Evolutionary conservation across 352 stramenopile genomes (phyloP).

Genomic region (Globisporangium nunn): DNA sequence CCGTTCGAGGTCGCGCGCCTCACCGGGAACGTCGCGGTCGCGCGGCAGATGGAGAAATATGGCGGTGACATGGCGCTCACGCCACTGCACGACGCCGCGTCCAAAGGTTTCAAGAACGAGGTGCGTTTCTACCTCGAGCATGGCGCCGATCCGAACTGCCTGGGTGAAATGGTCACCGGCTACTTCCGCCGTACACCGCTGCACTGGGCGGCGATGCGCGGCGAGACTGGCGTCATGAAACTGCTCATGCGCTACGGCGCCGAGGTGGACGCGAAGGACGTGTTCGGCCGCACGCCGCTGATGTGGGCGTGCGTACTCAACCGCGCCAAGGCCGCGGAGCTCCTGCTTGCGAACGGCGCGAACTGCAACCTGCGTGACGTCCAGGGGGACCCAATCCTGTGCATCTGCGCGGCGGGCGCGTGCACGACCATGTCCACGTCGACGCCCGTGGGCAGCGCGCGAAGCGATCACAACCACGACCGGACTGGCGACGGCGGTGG

Average conservation of each 20-base stretch:
- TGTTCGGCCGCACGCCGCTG: conserved; percentile 63
- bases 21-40: conserved; percentile 53
- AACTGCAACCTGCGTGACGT: conserved; percentile 54
- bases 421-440: conserved; percentile 17
- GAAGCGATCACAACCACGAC: conserved; percentile 10
- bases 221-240: conserved; percentile 44
- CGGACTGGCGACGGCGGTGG: conserved; percentile 15
- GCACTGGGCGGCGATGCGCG: conserved; percentile 78
- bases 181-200: conserved; percentile 66
- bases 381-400: conserved; percentile 58
- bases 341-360: conserved; percentile 45
- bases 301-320: conserved; percentile 73
- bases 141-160: conserved; percentile 47
- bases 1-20: conserved; percentile 67
- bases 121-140: conserved; percentile 67
- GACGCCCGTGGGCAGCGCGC: neutral
- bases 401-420: conserved; percentile 48
- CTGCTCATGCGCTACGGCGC: conserved; percentile 57
- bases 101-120: conserved; percentile 42
- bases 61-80: conserved; percentile 72
- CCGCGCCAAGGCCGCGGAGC: conserved; percentile 44
- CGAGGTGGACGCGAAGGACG: conserved; percentile 47
- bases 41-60: conserved; percentile 70
- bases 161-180: conserved; percentile 64
- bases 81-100: conserved; percentile 62